Evolutionary conservation across 75 land plant species (phyloP).

Genomic region (Sequoia sempervirens): DNA sequence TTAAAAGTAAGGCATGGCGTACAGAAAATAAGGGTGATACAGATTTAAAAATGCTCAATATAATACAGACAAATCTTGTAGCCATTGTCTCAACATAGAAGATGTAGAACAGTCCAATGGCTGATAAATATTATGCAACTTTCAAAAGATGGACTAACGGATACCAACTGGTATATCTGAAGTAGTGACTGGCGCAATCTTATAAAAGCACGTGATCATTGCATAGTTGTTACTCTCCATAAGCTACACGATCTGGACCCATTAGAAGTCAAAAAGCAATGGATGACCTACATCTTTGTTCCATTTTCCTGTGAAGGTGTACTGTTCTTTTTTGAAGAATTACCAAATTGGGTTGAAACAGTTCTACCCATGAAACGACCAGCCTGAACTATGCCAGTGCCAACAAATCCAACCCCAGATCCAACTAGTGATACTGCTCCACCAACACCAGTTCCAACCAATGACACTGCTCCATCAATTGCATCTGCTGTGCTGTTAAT

Average conservation of each 20-base stretch:
- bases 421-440: slow-evolving; percentile 36
- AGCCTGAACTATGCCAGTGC: slow-evolving; percentile 70
- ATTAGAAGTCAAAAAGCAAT: neutral
- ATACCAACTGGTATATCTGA: neutral
- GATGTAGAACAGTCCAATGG: neutral
- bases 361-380: slow-evolving; percentile 73
- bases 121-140: neutral
- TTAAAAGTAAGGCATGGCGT: neutral
- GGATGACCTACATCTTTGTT: slow-evolving; percentile 8
- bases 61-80: slow-evolving; percentile 1
- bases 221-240: neutral
- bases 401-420: slow-evolving; percentile 55
- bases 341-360: slow-evolving; percentile 34
- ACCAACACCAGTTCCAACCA: slow-evolving; percentile 59
- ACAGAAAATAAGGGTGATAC: neutral
- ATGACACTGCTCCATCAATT: slow-evolving; percentile 60
- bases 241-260: neutral
- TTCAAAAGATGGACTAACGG: neutral
- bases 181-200: neutral
- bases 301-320: slow-evolving; percentile 21
- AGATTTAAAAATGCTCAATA: neutral
- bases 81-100: neutral
- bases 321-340: slow-evolving; percentile 26
- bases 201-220: neutral
- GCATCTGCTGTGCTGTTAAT: slow-evolving; percentile 86